phyloP scores from a whole-genome alignment of 1,139 yeast genomes.

The Torulaspora globosa region DNA sequence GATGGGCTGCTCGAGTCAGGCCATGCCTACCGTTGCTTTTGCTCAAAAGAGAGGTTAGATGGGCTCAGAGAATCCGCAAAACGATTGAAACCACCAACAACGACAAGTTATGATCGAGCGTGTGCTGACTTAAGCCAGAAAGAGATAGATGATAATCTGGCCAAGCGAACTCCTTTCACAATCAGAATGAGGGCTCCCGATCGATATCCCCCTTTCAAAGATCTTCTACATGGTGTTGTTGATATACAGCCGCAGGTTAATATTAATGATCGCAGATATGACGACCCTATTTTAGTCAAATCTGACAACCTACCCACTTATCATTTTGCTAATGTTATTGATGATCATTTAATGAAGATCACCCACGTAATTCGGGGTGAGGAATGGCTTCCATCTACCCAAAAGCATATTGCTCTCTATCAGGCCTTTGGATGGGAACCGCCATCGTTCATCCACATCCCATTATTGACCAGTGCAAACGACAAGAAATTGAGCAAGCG shows the following conservation, averaged over 20 bases:
- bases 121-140: constrained; percentile 49
- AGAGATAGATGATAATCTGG: constrained; percentile 40
- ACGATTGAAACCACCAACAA: constrained; percentile 76
- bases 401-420: constrained; percentile 86
- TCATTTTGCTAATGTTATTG: constrained; percentile 93
- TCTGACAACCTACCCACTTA: constrained; percentile 94
- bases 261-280: constrained; percentile 65
- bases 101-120: constrained; percentile 85
- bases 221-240: constrained; percentile 70
- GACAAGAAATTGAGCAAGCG: constrained; percentile 87
- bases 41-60: constrained; percentile 74
- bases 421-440: constrained; percentile 81
- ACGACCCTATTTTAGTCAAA: constrained; percentile 83
- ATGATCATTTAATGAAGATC: constrained; percentile 86
- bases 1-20: constrained; percentile 56
- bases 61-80: constrained; percentile 68
- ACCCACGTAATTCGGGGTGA: constrained; percentile 96
- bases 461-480: constrained; percentile 65
- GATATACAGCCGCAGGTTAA: constrained; percentile 80
- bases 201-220: constrained; percentile 60
- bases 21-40: constrained; percentile 79
- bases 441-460: constrained; percentile 85
- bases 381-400: constrained; percentile 96
- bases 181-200: constrained; percentile 68
- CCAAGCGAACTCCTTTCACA: constrained; percentile 42